Evolutionary conservation across 2,329 filamentous ascomycete species (phyloP).

Genomic region (Botrytis fragariae): DNA sequence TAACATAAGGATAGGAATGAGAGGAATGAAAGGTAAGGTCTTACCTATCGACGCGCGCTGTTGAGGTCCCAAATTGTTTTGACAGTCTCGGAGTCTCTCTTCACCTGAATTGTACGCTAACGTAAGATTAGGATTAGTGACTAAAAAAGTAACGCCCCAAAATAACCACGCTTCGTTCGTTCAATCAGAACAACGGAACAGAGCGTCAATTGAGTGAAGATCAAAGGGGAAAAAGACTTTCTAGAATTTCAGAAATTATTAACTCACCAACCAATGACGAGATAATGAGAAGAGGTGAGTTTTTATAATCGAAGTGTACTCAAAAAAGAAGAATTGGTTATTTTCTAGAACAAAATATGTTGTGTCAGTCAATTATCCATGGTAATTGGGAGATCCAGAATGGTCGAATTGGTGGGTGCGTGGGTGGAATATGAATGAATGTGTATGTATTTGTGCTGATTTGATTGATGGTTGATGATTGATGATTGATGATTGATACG

Average conservation of each 20-base stretch:
- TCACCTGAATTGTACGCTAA: constrained; percentile 20
- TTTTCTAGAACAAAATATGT: constrained; percentile 9
- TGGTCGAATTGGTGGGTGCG: constrained; percentile 1
- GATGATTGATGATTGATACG: neutral
- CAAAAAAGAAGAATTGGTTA: neutral
- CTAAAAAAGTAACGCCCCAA: constrained; percentile 21
- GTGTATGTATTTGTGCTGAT: neutral
- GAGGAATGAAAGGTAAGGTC: constrained; percentile 30
- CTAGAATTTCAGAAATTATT: neutral
- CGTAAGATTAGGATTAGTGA: constrained; percentile 21
- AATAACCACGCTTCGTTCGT: constrained; percentile 7
- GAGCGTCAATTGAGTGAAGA: neutral
- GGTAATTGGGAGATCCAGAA: neutral
- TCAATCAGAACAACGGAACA: constrained; percentile 3
- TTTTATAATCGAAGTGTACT: neutral
- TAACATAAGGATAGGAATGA: constrained; percentile 15
- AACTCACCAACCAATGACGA: neutral
- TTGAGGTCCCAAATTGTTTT: constrained; percentile 24
- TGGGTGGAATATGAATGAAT: neutral
- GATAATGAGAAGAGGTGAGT: neutral
- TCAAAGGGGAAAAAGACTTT: neutral
- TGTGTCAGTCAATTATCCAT: constrained; percentile 13
- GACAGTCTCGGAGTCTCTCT: constrained; percentile 20
- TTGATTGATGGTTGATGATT: constrained; percentile 1
- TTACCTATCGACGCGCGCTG: constrained; percentile 38